Evolutionary conservation across 2,329 filamentous ascomycete species (phyloP).

Genomic region (Dactylellina parvicollis): DNA sequence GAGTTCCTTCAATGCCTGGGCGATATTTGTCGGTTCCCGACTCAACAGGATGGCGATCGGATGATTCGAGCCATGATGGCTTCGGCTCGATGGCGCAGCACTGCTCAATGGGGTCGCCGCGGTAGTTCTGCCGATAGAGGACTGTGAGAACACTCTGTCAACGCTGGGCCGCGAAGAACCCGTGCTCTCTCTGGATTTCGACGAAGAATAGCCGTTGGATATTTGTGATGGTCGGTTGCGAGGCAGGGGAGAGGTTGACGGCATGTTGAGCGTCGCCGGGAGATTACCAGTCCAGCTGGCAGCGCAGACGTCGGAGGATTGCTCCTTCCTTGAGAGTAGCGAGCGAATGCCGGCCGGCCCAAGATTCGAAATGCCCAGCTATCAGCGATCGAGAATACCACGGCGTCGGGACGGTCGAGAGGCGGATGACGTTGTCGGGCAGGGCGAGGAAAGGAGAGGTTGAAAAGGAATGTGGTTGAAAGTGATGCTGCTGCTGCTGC

Average conservation of each 20-base stretch:
- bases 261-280: constrained; percentile 47
- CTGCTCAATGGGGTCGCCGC: constrained; percentile 33
- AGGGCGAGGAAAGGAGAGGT: constrained; percentile 13
- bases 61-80: constrained; percentile 25
- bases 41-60: constrained; percentile 57
- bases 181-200: constrained; percentile 47
- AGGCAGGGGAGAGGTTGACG: constrained; percentile 46
- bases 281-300: constrained; percentile 54
- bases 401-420: constrained; percentile 22
- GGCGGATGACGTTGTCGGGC: constrained; percentile 11
- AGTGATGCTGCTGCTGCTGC: constrained; percentile 3
- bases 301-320: constrained; percentile 19
- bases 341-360: constrained; percentile 1
- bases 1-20: constrained; percentile 63
- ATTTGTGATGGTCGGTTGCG: constrained; percentile 43
- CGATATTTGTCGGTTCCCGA: constrained; percentile 58
- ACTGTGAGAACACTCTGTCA: constrained; percentile 42
- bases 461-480: constrained; percentile 42
- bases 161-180: constrained; percentile 40
- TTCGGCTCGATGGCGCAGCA: constrained; percentile 18
- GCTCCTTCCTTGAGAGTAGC: not conserved
- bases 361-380: not conserved
- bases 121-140: constrained; percentile 40
- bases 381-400: constrained; percentile 41
- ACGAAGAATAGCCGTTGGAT: constrained; percentile 42